Percentiles rank a stretch among this genome's conserved stretches.
These are phyloP conservation scores for Ilex aquifolium DNA, from an alignment of 257 asterid species.

Conservation along the genomic window DNA sequence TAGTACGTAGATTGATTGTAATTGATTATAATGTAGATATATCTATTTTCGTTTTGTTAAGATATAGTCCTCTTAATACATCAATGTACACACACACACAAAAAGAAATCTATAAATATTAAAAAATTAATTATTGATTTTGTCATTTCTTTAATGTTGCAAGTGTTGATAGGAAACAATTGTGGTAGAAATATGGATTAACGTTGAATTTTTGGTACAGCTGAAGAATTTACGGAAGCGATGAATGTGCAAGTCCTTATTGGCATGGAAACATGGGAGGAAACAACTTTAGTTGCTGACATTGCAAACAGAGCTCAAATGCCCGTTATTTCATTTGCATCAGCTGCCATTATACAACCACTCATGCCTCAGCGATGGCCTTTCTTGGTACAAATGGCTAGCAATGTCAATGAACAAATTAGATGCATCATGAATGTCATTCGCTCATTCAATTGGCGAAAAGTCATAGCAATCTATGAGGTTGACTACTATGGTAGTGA, in stretches of 20 bases:
- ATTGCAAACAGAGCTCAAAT: slow-evolving; percentile 10
- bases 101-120: too few relatives aligned
- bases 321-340: slow-evolving; percentile 35
- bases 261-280: slow-evolving; percentile 1
- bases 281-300: not conserved
- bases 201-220: too few relatives aligned
- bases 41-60: too few relatives aligned
- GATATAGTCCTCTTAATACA: too few relatives aligned
- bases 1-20: too few relatives aligned
- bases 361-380: slow-evolving; percentile 31
- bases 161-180: too few relatives aligned
- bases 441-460: slow-evolving; percentile 30
- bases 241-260: not conserved
- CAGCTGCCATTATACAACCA: slow-evolving; percentile 11
- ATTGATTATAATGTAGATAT: too few relatives aligned
- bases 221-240: not conserved
- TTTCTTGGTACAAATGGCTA: slow-evolving; percentile 33
- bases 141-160: too few relatives aligned
- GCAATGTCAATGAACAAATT: slow-evolving; percentile 20
- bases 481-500: slow-evolving; percentile 25
- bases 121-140: too few relatives aligned
- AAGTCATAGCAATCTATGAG: slow-evolving; percentile 30
- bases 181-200: too few relatives aligned
- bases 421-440: slow-evolving; percentile 21
- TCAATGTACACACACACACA: too few relatives aligned